A percentile compares a stretch with the other conserved stretches of the same genome.
phyloP scores from a whole-genome alignment of 1,284 basidiomycete species.

The Heliocybe sulcata region DNA sequence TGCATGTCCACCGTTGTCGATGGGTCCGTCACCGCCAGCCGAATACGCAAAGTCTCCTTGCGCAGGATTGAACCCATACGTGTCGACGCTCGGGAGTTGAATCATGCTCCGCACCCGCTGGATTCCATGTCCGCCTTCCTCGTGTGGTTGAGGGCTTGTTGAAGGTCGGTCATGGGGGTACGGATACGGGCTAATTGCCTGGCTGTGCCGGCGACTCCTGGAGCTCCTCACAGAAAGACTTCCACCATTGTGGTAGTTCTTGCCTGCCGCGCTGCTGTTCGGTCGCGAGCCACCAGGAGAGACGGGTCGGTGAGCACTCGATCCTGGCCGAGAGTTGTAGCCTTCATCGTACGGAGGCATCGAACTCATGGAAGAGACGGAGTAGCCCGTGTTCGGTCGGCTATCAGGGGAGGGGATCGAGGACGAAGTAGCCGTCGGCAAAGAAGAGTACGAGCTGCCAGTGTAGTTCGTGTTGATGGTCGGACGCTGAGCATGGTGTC shows the following conservation, averaged over 20 bases:
- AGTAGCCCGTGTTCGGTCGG: constrained; percentile 76
- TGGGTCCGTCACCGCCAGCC: constrained; percentile 30
- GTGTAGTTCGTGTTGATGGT: constrained; percentile 62
- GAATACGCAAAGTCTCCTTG: constrained; percentile 77
- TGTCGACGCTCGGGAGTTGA: constrained; percentile 61
- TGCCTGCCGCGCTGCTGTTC: constrained; percentile 31
- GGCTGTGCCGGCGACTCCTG: constrained; percentile 69
- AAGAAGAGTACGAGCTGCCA: constrained; percentile 42
- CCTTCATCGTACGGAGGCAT: constrained; percentile 57
- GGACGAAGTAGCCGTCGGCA: constrained; percentile 43
- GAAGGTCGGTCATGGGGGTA: constrained; percentile 72
- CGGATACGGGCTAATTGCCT: constrained; percentile 78
- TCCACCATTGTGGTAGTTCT: constrained; percentile 36
- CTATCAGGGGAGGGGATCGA: constrained; percentile 73
- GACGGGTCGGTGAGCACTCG: constrained; percentile 54
- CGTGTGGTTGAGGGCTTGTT: constrained; percentile 62
- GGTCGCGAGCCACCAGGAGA: constrained; percentile 42
- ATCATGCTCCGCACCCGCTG: constrained; percentile 75
- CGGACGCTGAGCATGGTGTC: constrained; percentile 22
- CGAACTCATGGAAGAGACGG: constrained; percentile 70
- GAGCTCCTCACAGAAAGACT: constrained; percentile 46
- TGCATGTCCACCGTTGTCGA: background rate
- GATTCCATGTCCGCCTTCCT: constrained; percentile 39
- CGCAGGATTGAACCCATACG: constrained; percentile 53
- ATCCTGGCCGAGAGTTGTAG: constrained; percentile 58